Evolutionary conservation across 257 asterid species (phyloP).

Genomic region (Ligustrum vulgare): DNA sequence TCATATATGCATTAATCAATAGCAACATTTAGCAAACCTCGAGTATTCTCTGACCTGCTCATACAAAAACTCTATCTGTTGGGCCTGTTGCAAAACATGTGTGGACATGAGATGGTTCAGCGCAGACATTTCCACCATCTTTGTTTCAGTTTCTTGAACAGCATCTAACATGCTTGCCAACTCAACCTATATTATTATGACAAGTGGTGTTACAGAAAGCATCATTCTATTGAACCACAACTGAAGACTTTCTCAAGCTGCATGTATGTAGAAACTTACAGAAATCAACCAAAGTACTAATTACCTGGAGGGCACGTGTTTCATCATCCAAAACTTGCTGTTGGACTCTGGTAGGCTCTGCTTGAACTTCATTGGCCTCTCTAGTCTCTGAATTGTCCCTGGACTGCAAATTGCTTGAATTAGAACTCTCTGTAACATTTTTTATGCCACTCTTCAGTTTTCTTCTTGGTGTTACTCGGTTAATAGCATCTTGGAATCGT

Average conservation of each 20-base stretch:
- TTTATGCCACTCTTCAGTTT: conserved; percentile 43
- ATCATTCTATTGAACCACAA: neutral
- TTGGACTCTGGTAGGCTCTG: conserved; percentile 61
- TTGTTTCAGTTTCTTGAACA: conserved; percentile 84
- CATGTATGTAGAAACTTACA: conserved; percentile 1
- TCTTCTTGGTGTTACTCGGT: conserved; percentile 79
- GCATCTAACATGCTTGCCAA: conserved; percentile 79
- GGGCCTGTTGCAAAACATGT: conserved; percentile 88
- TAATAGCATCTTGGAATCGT: conserved; percentile 89
- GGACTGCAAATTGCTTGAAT: conserved; percentile 29
- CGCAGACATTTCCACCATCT: conserved; percentile 95
- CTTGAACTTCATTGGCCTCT: conserved; percentile 43
- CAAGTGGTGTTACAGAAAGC: conserved; percentile 6
- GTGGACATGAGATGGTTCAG: conserved; percentile 96
- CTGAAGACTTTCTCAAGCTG: neutral
- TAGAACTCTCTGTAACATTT: conserved; percentile 37
- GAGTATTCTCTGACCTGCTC: conserved; percentile 31
- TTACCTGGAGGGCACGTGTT: conserved; percentile 90
- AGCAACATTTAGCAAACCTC: neutral
- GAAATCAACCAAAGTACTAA: neutral
- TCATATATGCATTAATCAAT: neutral
- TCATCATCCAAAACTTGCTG: conserved; percentile 80
- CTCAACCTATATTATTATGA: conserved; percentile 58
- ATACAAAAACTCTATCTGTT: conserved; percentile 80
- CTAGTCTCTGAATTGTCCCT: conserved; percentile 43